Conservation (phyloP, 202 grass and related monocot species). For the Eragrostis tef region DNA sequence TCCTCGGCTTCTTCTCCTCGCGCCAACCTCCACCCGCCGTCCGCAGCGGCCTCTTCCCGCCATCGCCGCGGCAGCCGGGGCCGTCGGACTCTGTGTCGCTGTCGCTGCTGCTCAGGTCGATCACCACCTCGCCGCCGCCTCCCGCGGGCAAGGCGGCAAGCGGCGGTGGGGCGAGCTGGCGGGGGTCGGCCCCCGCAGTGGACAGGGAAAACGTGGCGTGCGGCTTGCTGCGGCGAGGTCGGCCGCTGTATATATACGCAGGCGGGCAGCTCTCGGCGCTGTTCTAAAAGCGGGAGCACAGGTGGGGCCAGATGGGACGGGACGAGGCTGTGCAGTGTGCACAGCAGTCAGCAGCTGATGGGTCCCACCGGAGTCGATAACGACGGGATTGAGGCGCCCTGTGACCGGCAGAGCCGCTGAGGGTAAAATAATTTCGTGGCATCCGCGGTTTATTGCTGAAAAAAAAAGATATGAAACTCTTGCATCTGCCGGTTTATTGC, state of each 20-base stretch:
- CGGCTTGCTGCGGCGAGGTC: background rate
- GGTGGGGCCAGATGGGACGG: background rate
- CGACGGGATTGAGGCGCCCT: no score
- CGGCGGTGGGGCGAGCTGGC: background rate
- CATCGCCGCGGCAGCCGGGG: background rate
- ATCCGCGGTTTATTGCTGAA: no score
- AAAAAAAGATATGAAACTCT: no score
- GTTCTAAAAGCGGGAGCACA: background rate
- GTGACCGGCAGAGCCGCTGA: no score
- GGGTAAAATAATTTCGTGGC: no score
- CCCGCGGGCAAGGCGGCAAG: background rate
- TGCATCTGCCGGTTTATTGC: no score
- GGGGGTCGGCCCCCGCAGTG: background rate
- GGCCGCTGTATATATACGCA: background rate
- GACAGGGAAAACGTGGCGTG: background rate
- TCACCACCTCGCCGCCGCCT: constrained; percentile 35
- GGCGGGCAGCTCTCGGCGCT: background rate
- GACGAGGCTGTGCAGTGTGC: background rate
- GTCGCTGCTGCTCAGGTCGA: constrained; percentile 66
- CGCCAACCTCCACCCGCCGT: background rate
- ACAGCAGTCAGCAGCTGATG: no score
- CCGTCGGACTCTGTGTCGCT: constrained; percentile 49
- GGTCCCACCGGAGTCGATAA: no score
- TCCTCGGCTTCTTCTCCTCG: constrained; percentile 42
- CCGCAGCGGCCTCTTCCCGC: constrained; percentile 14